phyloP scores from a whole-genome alignment of 2,329 filamentous ascomycete genomes.

The Gaeumannomyces sp. region DNA sequence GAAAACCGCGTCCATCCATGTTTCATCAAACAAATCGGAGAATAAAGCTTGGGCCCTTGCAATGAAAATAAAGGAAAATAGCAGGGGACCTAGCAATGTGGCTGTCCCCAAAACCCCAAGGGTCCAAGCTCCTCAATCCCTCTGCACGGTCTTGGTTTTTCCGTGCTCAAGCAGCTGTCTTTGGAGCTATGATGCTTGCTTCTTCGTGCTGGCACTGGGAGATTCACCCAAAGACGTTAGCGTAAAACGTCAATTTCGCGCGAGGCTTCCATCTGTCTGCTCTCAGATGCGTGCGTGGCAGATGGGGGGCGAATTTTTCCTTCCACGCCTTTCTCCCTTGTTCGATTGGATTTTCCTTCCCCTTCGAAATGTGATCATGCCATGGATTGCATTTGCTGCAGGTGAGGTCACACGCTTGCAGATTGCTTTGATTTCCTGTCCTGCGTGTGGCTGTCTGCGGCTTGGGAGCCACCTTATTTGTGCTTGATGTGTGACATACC shows the following conservation, averaged over 20 bases:
- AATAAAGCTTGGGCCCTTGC: not conserved
- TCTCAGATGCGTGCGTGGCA: too few relatives aligned
- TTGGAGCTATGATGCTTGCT: not conserved
- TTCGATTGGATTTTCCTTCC: not conserved
- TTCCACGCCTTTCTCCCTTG: not conserved
- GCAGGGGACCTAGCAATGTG: not conserved
- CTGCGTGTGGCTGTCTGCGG: not conserved
- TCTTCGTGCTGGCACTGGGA: not conserved
- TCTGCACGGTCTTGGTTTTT: too few relatives aligned
- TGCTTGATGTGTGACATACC: too few relatives aligned
- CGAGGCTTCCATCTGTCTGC: too few relatives aligned
- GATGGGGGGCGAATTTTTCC: too few relatives aligned
- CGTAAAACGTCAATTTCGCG: not conserved
- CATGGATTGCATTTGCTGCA: not conserved
- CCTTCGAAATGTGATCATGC: not conserved
- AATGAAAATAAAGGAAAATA: not conserved
- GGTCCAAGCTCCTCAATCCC: not conserved
- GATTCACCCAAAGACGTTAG: not conserved
- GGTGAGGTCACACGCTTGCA: not conserved
- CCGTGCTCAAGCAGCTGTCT: not conserved
- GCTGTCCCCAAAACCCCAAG: not conserved
- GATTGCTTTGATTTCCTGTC: not conserved
- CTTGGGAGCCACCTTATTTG: not conserved
- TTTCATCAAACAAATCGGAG: not conserved
- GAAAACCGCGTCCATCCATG: not conserved